Evolutionary conservation across 305 asterid species (phyloP).

Genomic region (Fraxinus sp.): DNA sequence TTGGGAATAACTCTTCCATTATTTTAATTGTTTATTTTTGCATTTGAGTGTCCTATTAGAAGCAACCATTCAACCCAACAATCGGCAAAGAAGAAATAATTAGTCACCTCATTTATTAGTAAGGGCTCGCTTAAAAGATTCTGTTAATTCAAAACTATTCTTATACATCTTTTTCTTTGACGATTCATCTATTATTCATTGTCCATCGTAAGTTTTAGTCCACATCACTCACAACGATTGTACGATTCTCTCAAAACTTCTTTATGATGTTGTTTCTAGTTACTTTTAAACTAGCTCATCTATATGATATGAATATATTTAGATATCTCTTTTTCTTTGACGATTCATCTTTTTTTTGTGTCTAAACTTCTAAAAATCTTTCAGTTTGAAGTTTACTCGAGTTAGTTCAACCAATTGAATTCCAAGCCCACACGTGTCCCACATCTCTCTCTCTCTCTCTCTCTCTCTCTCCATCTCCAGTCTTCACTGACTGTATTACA

Average conservation of each 20-base stretch:
- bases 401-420: constrained; percentile 26
- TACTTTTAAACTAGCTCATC: not conserved
- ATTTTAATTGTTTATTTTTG: not conserved
- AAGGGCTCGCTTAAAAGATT: not conserved
- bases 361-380: too few relatives aligned
- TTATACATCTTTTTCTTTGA: not conserved
- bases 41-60: not conserved
- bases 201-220: not conserved
- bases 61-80: not conserved
- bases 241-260: not conserved
- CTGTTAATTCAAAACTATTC: not conserved
- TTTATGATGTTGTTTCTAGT: not conserved
- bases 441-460: constrained; percentile 1
- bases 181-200: too few relatives aligned
- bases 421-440: constrained; percentile 43
- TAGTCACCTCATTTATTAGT: not conserved
- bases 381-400: too few relatives aligned
- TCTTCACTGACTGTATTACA: constrained; percentile 31
- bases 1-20: not conserved
- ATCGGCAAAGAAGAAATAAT: not conserved
- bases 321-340: not conserved
- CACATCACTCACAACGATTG: not conserved
- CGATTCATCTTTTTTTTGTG: too few relatives aligned
- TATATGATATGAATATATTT: not conserved
- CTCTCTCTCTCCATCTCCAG: constrained; percentile 12